Conservation (phyloP, 306 rosid species). For the Vigna nakashimae region DNA sequence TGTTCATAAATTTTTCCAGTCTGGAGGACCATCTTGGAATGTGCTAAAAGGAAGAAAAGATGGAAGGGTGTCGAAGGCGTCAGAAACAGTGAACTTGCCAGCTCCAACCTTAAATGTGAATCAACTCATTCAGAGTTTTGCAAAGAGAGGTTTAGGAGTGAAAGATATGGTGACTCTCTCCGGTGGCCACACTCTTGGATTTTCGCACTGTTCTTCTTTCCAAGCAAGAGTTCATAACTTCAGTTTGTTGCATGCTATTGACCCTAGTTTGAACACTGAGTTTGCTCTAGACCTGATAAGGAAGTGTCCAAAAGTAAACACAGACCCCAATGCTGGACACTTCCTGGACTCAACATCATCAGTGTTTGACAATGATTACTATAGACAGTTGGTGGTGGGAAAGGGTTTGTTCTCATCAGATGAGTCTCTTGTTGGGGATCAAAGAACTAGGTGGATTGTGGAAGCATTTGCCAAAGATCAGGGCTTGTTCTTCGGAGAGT, state of each 20-base stretch:
- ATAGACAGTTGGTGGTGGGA: constrained; percentile 56
- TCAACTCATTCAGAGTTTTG: constrained; percentile 65
- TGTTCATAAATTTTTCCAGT: constrained; percentile 37
- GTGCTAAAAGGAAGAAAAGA: constrained; percentile 80
- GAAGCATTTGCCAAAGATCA: constrained; percentile 71
- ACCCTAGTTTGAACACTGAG: constrained; percentile 59
- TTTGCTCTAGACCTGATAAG: constrained; percentile 54
- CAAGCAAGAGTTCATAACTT: constrained; percentile 58
- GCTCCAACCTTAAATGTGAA: constrained; percentile 64
- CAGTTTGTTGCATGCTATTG: constrained; percentile 54
- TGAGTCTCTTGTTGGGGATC: constrained; percentile 64
- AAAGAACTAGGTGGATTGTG: constrained; percentile 71
- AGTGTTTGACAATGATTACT: constrained; percentile 74
- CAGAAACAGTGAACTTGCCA: constrained; percentile 69
- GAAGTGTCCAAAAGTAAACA: constrained; percentile 59
- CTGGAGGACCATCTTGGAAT: constrained; percentile 79
- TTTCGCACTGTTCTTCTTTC: constrained; percentile 74
- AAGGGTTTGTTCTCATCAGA: constrained; percentile 74
- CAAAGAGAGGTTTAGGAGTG: constrained; percentile 64
- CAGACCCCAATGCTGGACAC: constrained; percentile 56
- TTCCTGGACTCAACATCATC: constrained; percentile 75
- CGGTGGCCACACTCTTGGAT: constrained; percentile 81
- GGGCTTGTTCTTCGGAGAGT: constrained; percentile 64
- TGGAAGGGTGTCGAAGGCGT: constrained; percentile 72
- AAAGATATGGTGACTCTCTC: constrained; percentile 81